These are phyloP conservation scores for Serendipita sp. DNA, from an alignment of 768 basidiomycete genomes.

Conservation along the genomic window DNA sequence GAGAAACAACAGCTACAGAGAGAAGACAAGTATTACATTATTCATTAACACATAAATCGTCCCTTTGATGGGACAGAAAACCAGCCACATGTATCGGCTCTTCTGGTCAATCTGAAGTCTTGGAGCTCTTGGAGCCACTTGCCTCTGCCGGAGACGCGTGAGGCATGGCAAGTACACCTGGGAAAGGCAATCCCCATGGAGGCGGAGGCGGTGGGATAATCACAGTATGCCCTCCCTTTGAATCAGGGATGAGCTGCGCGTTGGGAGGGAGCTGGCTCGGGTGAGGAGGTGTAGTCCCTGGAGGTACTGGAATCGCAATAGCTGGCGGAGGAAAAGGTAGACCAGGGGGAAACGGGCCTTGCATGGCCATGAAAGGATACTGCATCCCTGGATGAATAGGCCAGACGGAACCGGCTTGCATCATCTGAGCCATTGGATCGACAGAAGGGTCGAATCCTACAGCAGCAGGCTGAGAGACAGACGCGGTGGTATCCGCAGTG, in stretches of 20 bases:
- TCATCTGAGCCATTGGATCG: not conserved
- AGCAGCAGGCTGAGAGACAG: not conserved
- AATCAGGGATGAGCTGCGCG: not conserved
- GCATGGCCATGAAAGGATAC: not conserved
- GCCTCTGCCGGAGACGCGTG: not conserved
- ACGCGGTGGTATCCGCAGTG: not conserved
- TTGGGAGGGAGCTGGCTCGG: not conserved
- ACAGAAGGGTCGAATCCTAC: not conserved
- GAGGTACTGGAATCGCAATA: not conserved
- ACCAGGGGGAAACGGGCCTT: not conserved
- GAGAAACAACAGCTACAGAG: too few relatives aligned
- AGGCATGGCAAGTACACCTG: not conserved
- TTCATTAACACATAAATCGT: too few relatives aligned
- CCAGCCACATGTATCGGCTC: too few relatives aligned
- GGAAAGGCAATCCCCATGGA: conserved; percentile 2
- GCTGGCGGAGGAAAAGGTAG: not conserved
- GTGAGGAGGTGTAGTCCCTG: not conserved
- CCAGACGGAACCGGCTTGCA: not conserved
- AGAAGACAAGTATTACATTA: too few relatives aligned
- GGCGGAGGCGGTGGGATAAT: not conserved
- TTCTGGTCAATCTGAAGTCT: too few relatives aligned
- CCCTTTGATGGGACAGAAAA: too few relatives aligned
- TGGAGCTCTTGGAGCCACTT: too few relatives aligned
- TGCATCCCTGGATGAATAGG: not conserved
- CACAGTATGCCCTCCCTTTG: not conserved